Percentiles rank a stretch among this genome's conserved stretches.
These are phyloP conservation scores for Stevia rebaudiana DNA, from an alignment of 140 eudicot genomes.

Conservation along the genomic window DNA sequence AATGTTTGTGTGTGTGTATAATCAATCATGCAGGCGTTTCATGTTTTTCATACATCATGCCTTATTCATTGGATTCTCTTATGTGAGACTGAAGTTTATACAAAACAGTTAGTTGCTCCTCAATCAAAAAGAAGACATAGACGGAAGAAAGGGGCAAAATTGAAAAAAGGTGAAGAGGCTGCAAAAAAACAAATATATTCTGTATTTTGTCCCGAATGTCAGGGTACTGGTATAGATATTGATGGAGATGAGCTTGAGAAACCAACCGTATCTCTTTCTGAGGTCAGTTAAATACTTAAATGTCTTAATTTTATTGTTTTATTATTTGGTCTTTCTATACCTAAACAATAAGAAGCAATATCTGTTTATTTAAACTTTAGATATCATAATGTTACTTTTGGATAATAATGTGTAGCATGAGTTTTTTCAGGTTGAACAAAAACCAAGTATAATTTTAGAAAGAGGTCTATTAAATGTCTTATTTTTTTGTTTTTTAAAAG, in stretches of 20 bases:
- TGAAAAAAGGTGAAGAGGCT: constrained; percentile 29
- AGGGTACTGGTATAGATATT: constrained; percentile 71
- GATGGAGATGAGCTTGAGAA: constrained; percentile 68
- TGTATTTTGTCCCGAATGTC: constrained; percentile 89
- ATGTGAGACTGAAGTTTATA: constrained; percentile 63
- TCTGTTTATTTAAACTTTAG: no score
- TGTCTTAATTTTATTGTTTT: not conserved
- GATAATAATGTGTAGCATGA: no score
- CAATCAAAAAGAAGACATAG: constrained; percentile 42
- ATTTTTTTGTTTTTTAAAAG: not conserved
- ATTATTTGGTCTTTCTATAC: no score
- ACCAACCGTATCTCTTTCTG: constrained; percentile 64
- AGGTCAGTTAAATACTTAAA: constrained; percentile 63
- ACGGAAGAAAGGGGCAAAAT: constrained; percentile 46
- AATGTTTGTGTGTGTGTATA: not conserved
- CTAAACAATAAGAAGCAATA: no score
- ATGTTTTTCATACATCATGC: constrained; percentile 80
- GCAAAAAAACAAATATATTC: constrained; percentile 39
- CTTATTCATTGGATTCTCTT: constrained; percentile 90
- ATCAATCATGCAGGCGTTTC: constrained; percentile 72
- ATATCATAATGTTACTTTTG: no score
- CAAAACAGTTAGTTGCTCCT: constrained; percentile 37
- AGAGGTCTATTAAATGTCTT: constrained; percentile 46
- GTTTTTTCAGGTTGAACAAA: no score
- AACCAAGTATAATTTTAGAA: no score